Percentiles rank a stretch among this genome's conserved stretches.
phyloP scores from a whole-genome alignment of 768 basidiomycete genomes.

The Pleurotus tuber-regium region DNA sequence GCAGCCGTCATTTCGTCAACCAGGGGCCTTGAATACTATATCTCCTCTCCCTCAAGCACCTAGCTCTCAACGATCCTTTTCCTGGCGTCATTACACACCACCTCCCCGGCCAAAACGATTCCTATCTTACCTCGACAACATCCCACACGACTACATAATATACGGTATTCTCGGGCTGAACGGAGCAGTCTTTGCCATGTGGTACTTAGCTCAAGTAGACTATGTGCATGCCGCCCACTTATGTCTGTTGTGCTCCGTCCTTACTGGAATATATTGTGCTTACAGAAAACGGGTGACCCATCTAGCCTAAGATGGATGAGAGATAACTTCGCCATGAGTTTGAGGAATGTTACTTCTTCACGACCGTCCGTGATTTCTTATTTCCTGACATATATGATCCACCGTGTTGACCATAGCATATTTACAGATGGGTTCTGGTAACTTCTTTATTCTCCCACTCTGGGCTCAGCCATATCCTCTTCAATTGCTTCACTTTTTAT shows the following conservation, averaged over 20 bases:
- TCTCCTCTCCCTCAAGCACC: too few species aligned
- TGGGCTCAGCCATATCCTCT: slow-evolving; percentile 56
- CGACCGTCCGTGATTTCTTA: slow-evolving; percentile 50
- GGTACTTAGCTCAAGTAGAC: slow-evolving; percentile 45
- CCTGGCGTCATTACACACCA: slow-evolving; percentile 6
- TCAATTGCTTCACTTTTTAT: slow-evolving; percentile 77
- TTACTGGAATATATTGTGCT: neutral
- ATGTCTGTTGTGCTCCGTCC: neutral
- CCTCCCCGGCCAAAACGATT: slow-evolving; percentile 14
- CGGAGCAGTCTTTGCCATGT: slow-evolving; percentile 56
- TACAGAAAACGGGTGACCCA: slow-evolving; percentile 40
- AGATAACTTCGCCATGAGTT: slow-evolving; percentile 61
- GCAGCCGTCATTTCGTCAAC: too few species aligned
- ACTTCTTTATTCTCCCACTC: slow-evolving; percentile 73
- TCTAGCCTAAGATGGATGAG: slow-evolving; percentile 45
- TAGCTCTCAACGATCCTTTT: neutral
- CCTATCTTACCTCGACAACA: slow-evolving; percentile 43
- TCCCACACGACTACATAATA: slow-evolving; percentile 54
- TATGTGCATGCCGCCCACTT: slow-evolving; percentile 22
- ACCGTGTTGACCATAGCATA: slow-evolving; percentile 8
- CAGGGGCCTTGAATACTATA: too few species aligned
- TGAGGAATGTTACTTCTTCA: slow-evolving; percentile 60
- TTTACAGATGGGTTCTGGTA: slow-evolving; percentile 69
- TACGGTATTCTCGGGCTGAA: slow-evolving; percentile 67
- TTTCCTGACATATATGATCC: slow-evolving; percentile 3